A percentile compares a stretch with the other conserved stretches of the same genome.
Evolutionary conservation across 129 eudicot genomes (phyloP).

Genomic region (Saussurea involucrata): DNA sequence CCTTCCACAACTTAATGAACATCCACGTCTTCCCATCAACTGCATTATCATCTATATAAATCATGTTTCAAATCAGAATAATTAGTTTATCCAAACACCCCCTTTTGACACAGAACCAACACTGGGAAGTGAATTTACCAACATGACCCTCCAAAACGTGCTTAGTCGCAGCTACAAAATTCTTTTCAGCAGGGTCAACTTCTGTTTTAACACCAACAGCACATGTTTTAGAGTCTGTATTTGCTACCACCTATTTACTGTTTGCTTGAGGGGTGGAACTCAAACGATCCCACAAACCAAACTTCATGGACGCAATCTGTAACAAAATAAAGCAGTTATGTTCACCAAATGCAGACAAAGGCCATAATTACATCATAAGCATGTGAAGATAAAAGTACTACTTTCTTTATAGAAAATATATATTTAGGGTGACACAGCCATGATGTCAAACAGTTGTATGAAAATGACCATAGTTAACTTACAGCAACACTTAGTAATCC

Average conservation of each 20-base stretch:
- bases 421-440: neutral
- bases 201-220: conserved; percentile 40
- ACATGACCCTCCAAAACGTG: conserved; percentile 5
- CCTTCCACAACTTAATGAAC: conserved; percentile 26
- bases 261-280: conserved; percentile 44
- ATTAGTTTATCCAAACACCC: conserved; percentile 1
- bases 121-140: conserved; percentile 36
- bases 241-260: conserved; percentile 16
- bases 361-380: neutral
- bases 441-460: neutral
- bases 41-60: conserved; percentile 9
- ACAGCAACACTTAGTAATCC: conserved; percentile 90
- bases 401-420: neutral
- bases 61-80: conserved; percentile 11
- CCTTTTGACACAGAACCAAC: neutral
- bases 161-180: conserved; percentile 8
- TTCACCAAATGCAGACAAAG: neutral
- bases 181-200: conserved; percentile 35
- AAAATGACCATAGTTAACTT: conserved; percentile 28
- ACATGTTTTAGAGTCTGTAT: conserved; percentile 26
- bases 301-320: conserved; percentile 72
- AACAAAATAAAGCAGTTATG: neutral
- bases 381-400: too few species aligned
- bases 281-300: conserved; percentile 76
- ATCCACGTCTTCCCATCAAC: conserved; percentile 39